Conservation (phyloP, 1,139 yeast genomes). For the Taphrina deformans region DNA sequence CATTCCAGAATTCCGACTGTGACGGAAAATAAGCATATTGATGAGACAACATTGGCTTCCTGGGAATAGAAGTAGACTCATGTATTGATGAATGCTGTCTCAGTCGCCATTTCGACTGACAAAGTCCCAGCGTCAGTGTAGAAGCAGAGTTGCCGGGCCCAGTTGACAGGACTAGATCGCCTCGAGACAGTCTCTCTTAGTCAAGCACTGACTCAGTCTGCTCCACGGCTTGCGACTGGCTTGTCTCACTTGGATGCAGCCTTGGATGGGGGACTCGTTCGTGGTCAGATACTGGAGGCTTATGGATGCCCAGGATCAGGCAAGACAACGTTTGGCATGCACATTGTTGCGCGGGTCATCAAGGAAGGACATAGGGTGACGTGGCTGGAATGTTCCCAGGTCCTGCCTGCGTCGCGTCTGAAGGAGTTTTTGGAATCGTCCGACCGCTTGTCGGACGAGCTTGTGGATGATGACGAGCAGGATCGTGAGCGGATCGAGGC, state of each 20-base stretch:
- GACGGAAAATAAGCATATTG: too few relatives aligned
- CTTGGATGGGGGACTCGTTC: conserved; percentile 26
- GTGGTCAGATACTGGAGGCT: conserved; percentile 32
- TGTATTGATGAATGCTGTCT: not conserved
- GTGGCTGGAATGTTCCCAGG: conserved; percentile 24
- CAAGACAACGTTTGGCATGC: conserved; percentile 34
- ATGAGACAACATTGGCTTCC: too few relatives aligned
- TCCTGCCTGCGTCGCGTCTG: conserved; percentile 19
- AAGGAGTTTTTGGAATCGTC: not conserved
- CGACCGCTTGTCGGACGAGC: not conserved
- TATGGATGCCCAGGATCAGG: conserved; percentile 34
- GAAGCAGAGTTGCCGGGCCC: too few relatives aligned
- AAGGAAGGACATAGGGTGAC: not conserved
- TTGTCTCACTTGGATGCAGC: conserved; percentile 9
- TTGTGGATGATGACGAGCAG: not conserved
- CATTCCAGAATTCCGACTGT: too few relatives aligned
- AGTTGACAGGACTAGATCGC: conserved; percentile 17
- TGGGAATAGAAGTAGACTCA: too few relatives aligned
- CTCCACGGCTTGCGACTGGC: conserved; percentile 7
- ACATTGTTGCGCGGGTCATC: conserved; percentile 16
- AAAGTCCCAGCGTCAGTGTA: conserved; percentile 15
- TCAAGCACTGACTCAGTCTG: conserved; percentile 10
- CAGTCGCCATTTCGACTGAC: conserved; percentile 1
- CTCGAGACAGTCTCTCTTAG: conserved; percentile 22
- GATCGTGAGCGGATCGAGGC: not conserved